Conservation (phyloP, 225 moss, liverwort and hornwort genomes). For the Physcomitrium patens region DNA sequence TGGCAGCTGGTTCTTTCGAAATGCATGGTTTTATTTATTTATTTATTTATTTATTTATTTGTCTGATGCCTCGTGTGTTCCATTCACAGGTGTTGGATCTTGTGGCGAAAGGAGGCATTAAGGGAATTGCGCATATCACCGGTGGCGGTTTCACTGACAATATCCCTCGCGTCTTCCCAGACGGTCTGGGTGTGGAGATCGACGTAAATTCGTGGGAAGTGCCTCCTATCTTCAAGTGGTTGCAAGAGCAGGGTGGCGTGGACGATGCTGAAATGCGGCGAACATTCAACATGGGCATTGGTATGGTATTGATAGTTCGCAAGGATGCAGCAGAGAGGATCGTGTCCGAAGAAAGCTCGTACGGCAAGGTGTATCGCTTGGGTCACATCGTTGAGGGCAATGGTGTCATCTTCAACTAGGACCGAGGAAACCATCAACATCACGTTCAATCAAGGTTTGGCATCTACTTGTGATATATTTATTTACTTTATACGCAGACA, state of each 20-base stretch:
- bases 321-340: conserved; percentile 62
- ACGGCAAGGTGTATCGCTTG: conserved; percentile 61
- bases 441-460: conserved; percentile 29
- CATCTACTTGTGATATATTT: neutral
- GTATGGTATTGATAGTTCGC: conserved; percentile 83
- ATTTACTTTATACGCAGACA: neutral
- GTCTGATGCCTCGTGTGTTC: conserved; percentile 10
- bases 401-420: conserved; percentile 65
- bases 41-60: no score
- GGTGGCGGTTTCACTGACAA: conserved; percentile 98
- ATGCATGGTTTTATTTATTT: neutral
- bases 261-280: conserved; percentile 67
- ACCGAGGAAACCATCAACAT: neutral
- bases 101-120: conserved; percentile 64
- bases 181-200: conserved; percentile 75
- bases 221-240: conserved; percentile 75
- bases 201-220: conserved; percentile 79
- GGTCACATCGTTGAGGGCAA: conserved; percentile 82
- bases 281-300: conserved; percentile 97
- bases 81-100: conserved; percentile 66
- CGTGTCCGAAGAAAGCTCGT: conserved; percentile 38
- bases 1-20: neutral
- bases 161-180: conserved; percentile 86
- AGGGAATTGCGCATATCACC: conserved; percentile 96
- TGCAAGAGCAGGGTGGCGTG: conserved; percentile 57